Percentiles rank a stretch among this genome's conserved stretches.
Conservation (phyloP, 148 eudicot species). For the Fagopyrum homotropicum region DNA sequence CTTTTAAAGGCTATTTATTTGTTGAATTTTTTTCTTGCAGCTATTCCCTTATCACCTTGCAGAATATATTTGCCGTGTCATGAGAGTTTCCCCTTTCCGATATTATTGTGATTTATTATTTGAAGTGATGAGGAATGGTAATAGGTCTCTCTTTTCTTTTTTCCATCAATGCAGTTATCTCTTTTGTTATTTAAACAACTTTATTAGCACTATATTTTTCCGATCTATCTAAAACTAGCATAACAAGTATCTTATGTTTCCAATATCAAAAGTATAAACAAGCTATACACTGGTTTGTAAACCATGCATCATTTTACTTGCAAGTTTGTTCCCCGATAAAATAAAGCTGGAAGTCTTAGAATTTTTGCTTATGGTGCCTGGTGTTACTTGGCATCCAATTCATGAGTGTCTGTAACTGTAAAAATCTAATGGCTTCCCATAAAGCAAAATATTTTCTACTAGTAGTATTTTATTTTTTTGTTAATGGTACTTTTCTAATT, state of each 20-base stretch:
- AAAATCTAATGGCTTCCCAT: background rate
- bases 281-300: background rate
- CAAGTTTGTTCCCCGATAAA: background rate
- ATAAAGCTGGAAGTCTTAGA: background rate
- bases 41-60: conserved; percentile 97
- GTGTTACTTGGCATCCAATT: background rate
- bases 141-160: conserved; percentile 7
- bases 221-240: background rate
- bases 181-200: background rate
- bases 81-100: conserved; percentile 95
- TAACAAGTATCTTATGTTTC: background rate
- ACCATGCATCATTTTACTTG: background rate
- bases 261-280: background rate
- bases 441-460: background rate
- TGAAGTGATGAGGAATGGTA: conserved; percentile 99
- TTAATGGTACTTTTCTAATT: background rate
- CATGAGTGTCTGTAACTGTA: background rate
- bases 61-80: conserved; percentile 91
- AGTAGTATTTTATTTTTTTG: background rate
- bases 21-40: conserved; percentile 41
- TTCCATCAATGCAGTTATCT: background rate
- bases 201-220: background rate
- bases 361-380: background rate
- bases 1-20: conserved; percentile 8
- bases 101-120: conserved; percentile 93